Conservation (phyloP, 176 grass and related monocot genomes). For the Zoysia pacifica region DNA sequence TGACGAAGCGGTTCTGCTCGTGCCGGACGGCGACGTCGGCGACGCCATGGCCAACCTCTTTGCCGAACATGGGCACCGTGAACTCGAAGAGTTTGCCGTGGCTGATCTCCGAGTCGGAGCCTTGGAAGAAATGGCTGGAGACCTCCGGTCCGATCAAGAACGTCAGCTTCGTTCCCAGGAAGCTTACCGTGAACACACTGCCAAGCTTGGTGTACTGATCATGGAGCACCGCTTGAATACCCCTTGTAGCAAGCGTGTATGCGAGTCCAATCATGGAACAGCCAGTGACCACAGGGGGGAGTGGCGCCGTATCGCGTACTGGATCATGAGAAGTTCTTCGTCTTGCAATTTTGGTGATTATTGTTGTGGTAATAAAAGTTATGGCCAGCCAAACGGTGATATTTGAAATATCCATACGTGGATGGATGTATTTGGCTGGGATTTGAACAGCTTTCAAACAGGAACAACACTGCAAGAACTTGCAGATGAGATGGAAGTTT, state of each 20-base stretch:
- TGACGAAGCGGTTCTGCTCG: not conserved
- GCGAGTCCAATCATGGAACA: not conserved
- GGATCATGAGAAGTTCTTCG: not conserved
- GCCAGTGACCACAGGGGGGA: not conserved
- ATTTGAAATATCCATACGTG: too few species aligned
- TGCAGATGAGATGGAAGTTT: too few species aligned
- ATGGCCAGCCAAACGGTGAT: too few species aligned
- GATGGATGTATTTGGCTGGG: too few species aligned
- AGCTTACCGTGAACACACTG: constrained; percentile 2
- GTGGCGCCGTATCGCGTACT: not conserved
- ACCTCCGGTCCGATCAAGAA: constrained; percentile 1
- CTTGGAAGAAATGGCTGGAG: not conserved
- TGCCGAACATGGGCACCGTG: constrained; percentile 17
- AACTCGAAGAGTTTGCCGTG: not conserved
- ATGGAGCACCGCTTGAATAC: not conserved
- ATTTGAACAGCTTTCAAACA: too few species aligned
- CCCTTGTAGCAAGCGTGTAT: not conserved
- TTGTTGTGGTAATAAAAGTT: too few species aligned
- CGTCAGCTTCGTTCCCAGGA: not conserved
- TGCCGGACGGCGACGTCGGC: not conserved
- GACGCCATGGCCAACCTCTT: constrained; percentile 25
- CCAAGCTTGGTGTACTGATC: constrained; percentile 4
- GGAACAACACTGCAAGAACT: too few species aligned
- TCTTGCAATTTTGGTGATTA: too few species aligned
- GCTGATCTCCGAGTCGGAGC: not conserved